Evolutionary conservation across 495 filamentous ascomycete species (phyloP), one percentile per base, ranked within the genome.

Genomic region (Friedmanniomyces simplex): DNA sequence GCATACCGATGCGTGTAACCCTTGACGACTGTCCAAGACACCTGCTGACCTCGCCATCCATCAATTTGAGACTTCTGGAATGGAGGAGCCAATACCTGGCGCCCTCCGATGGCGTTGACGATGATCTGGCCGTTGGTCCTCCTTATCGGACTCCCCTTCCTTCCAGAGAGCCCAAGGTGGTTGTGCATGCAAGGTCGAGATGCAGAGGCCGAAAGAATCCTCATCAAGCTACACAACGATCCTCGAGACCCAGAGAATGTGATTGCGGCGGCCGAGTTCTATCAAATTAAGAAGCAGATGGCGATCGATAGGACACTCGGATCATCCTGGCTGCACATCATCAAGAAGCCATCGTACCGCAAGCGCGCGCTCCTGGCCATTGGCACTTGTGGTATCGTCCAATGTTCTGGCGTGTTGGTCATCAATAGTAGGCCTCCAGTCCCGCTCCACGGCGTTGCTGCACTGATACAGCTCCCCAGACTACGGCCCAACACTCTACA

Each of bases 401-500:
- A 67, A 50, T 63, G 47, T 43, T 58, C 66, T 32, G 66, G 66
- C 14, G 59, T 66, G 0, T 46, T 69, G 21, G 67, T 69, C 32
- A 69, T 69, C 55, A 63, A 66, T 36, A 63, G 58, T 56, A 26
- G 8, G 45, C 37, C 11, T 28, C 13, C 12, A 16, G 13, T 24
- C 20, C 5, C 46, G 2, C 20, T 5, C 13, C 13, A 14, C 13
- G 46, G 24, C 20, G 25, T 2, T 12, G 13, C 46, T 21, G n/a
- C 21, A 14, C 21, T 46, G 14, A 57, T 13, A 43, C 36, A 24
- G 61, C 25, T 26, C 36, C 32, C 14, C 28, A 68, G 64, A 70
- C 52, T 71, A 71, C 48, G 64, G 69, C n/a, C 62, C 67, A 4
- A 65, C 58, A 2, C 36, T 71, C 6, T 71, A 69, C 52, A 54